A percentile compares a stretch with the other conserved stretches of the same genome.
Conservation (phyloP, 257 asterid genomes). For the Solanum boliviense region DNA sequence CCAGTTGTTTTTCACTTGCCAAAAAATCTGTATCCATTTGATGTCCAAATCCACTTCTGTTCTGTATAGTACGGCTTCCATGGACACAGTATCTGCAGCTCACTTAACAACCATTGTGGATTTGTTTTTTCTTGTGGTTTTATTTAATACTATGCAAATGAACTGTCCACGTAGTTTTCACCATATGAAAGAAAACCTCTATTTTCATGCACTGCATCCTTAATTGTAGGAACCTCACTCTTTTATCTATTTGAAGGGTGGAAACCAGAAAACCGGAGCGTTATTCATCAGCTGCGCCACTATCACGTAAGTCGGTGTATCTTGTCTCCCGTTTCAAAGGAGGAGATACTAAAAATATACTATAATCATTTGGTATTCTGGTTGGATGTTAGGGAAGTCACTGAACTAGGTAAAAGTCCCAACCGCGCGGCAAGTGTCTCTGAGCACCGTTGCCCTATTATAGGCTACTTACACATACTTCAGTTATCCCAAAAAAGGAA, state of each 20-base stretch:
- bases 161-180: background rate
- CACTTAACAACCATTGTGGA: background rate
- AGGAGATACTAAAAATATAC: background rate
- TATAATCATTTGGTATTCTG: background rate
- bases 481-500: background rate
- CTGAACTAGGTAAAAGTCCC: background rate
- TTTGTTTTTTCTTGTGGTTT: background rate
- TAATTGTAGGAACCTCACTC: slow-evolving; percentile 81
- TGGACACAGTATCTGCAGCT: background rate
- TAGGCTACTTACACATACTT: background rate
- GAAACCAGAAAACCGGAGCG: slow-evolving; percentile 99
- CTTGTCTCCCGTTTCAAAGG: background rate
- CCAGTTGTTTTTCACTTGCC: background rate
- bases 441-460: background rate
- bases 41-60: background rate
- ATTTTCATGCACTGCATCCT: slow-evolving; percentile 33
- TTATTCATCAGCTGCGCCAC: slow-evolving; percentile 97
- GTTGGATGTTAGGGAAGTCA: background rate
- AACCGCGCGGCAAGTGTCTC: background rate
- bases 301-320: slow-evolving; percentile 66
- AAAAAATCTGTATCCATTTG: background rate
- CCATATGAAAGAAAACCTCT: slow-evolving; percentile 7
- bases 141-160: background rate
- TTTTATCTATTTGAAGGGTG: slow-evolving; percentile 97
- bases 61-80: background rate